Evolutionary conservation across 495 filamentous ascomycete genomes (phyloP).

Genomic region (Bacidia rubella): DNA sequence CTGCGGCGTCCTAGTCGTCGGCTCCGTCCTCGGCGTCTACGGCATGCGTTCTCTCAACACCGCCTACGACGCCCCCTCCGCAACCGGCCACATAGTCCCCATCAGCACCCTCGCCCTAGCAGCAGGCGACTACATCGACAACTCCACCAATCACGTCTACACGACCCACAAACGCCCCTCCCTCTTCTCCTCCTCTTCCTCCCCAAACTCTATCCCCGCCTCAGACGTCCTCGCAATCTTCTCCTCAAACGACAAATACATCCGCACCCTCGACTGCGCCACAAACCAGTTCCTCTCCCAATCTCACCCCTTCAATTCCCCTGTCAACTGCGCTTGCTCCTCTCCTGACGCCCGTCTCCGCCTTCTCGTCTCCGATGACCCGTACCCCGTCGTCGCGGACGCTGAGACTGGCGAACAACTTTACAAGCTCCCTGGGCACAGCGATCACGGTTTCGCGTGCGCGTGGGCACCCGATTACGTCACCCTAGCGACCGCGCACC

Average conservation of each 20-base stretch:
- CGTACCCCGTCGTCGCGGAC: conserved; percentile 45
- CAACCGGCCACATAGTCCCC: conserved; percentile 50
- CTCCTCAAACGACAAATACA: conserved; percentile 66
- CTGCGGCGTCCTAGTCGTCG: conserved; percentile 58
- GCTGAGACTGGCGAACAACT: conserved; percentile 46
- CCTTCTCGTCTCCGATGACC: conserved; percentile 57
- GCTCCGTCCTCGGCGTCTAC: conserved; percentile 74
- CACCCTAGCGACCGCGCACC: conserved; percentile 79
- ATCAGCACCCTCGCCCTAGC: neutral
- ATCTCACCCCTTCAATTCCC: conserved; percentile 45
- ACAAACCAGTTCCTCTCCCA: conserved; percentile 46
- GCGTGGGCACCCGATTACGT: conserved; percentile 85
- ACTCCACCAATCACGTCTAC: conserved; percentile 82
- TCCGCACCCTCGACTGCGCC: conserved; percentile 62
- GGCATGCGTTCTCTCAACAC: conserved; percentile 44
- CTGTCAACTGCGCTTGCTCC: conserved; percentile 75
- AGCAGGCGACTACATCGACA: conserved; percentile 28
- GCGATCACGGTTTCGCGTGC: conserved; percentile 77
- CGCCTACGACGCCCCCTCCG: conserved; percentile 28
- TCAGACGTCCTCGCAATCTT: conserved; percentile 53
- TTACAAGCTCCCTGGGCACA: conserved; percentile 51
- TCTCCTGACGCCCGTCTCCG: conserved; percentile 70
- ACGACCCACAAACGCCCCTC: conserved; percentile 47
- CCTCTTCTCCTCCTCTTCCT: conserved; percentile 21
- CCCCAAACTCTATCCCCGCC: conserved; percentile 3